Evolutionary conservation across 164 flowering plant genomes (phyloP).

Genomic region (Vitis rotundifolia): DNA sequence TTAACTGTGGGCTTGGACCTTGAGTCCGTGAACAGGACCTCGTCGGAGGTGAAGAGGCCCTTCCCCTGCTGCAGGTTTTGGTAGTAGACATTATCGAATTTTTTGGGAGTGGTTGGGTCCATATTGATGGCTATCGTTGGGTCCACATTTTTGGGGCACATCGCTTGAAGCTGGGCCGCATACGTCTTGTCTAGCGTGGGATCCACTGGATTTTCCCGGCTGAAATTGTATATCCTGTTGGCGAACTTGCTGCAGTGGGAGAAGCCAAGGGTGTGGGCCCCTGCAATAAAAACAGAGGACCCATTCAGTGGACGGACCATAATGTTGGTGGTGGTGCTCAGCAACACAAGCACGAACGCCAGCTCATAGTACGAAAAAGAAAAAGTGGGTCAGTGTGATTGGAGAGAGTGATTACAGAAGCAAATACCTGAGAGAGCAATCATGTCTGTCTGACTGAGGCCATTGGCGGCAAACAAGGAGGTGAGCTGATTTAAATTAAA

Average conservation of each 20-base stretch:
- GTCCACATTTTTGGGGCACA: constrained; percentile 79
- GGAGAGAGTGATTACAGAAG: neutral
- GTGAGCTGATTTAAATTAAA: constrained; percentile 69
- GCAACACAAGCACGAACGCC: too few species aligned
- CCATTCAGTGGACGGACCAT: too few species aligned
- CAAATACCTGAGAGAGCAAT: constrained; percentile 79
- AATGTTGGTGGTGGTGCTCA: too few species aligned
- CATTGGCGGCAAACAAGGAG: constrained; percentile 54
- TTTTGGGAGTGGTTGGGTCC: constrained; percentile 74
- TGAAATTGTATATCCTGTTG: constrained; percentile 59
- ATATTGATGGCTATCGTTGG: constrained; percentile 72
- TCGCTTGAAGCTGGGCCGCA: constrained; percentile 41
- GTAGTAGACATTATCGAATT: constrained; percentile 77
- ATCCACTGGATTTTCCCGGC: constrained; percentile 33
- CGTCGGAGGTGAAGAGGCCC: constrained; percentile 88
- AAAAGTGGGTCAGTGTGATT: neutral
- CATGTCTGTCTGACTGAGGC: constrained; percentile 74
- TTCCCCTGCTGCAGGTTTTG: constrained; percentile 63
- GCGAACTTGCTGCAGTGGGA: constrained; percentile 62
- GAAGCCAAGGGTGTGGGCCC: constrained; percentile 75
- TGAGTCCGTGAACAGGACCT: constrained; percentile 57
- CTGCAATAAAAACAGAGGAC: constrained; percentile 29
- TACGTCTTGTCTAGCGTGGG: constrained; percentile 53
- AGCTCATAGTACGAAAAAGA: too few species aligned
- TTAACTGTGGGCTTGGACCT: constrained; percentile 62